A percentile compares a stretch with the other conserved stretches of the same genome.
Conservation (phyloP, 1,139 yeast genomes). For the Blastobotrys elegans region DNA sequence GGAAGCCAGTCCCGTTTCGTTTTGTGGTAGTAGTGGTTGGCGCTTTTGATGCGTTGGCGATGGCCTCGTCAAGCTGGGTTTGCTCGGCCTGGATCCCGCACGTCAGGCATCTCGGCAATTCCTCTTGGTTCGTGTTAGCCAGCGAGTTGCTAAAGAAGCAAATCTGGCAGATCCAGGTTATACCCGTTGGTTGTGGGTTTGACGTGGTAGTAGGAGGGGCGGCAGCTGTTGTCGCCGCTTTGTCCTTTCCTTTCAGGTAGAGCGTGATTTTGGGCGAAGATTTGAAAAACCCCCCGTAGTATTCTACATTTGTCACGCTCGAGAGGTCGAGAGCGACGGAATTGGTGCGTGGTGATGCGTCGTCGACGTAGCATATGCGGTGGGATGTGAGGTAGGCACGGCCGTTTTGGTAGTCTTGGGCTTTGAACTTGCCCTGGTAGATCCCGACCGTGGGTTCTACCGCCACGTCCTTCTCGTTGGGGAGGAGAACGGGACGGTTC, state of each 20-base stretch:
- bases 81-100: slow-evolving; percentile 64
- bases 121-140: slow-evolving; percentile 35
- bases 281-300: slow-evolving; percentile 57
- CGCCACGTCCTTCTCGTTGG: slow-evolving; percentile 41
- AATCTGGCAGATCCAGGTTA: slow-evolving; percentile 76
- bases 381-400: slow-evolving; percentile 69
- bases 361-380: slow-evolving; percentile 70
- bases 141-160: slow-evolving; percentile 66
- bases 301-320: slow-evolving; percentile 43
- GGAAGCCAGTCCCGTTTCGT: slow-evolving; percentile 35
- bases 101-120: slow-evolving; percentile 56
- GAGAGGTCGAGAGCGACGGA: slow-evolving; percentile 50
- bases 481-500: slow-evolving; percentile 43
- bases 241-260: slow-evolving; percentile 25
- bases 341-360: slow-evolving; percentile 36
- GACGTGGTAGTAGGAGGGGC: slow-evolving; percentile 5
- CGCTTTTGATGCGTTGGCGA: slow-evolving; percentile 15
- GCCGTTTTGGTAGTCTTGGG: slow-evolving; percentile 64
- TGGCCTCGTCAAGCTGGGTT: slow-evolving; percentile 33
- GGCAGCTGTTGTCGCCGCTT: slow-evolving; percentile 6
- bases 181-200: background rate
- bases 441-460: slow-evolving; percentile 34
- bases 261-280: slow-evolving; percentile 72
- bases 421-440: slow-evolving; percentile 51
- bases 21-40: background rate